Evolutionary conservation across 805 yeast species (phyloP), one percentile per base, ranked within the genome.

Genomic region (Candida krabiensis): DNA sequence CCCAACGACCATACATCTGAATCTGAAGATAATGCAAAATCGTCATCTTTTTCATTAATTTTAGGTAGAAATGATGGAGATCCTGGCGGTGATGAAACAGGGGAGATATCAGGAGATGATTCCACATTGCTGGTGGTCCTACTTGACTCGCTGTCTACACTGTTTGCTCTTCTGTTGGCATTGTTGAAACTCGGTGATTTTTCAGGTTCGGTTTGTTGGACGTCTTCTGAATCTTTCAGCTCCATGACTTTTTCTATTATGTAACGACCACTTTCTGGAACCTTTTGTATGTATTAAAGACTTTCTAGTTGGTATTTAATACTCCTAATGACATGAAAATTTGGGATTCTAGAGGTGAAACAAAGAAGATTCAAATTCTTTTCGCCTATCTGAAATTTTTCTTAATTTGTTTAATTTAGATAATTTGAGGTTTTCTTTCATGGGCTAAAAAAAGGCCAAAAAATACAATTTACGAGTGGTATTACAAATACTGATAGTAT

Each of bases 1-100:
- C 50, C 50, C 30, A 58, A 38, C 6, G 63, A 58, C 56, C 60
- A 53, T 5, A 50, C 53, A 36, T 58, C 63, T 3, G 60, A 54
- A 37, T 58, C 63, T 12, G 61, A 56, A 2, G 58, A 51, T 3
- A 61, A 32, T 1, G 64, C 66, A 42, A 48, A 56, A 25, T 61
- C 64, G 29, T 60, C 63, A 11, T 52, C 55, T 16, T 44, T 49
- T 23, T 52, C 61, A 35, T 53, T 51, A 4, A 53, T 52, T 5
- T 47, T 45, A 9, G 57, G 40, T 7, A 53, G 50, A 25, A 59
- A 47, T 6, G 53, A 47, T 1, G 66, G 66, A 2, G 66, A 57
- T 17, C 49, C 49, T 4, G 63, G 62, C 2, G 62, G 63, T 22
- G 62, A 56, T 13, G 43, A 22, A 2, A 32, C 35, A 1, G 54